Percentiles rank a stretch among this genome's conserved stretches.
Conservation (phyloP, 805 yeast species). For the Sugiyamaella americana region DNA sequence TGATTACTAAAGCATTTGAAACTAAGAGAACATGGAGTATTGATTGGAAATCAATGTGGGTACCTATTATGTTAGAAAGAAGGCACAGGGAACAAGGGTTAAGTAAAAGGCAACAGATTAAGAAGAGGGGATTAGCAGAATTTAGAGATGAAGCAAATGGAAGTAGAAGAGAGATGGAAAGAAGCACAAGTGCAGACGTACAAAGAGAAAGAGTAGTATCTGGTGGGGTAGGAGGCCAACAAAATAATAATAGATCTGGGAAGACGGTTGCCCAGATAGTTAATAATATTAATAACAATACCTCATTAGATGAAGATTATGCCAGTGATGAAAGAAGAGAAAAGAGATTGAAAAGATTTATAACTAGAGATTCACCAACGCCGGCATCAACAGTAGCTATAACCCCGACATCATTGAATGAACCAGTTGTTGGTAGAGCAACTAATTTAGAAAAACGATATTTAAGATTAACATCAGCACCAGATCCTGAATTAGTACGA, state of each 20-base stretch:
- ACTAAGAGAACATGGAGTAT: constrained; percentile 41
- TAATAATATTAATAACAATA: not conserved
- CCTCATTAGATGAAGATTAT: not conserved
- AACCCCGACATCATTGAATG: constrained; percentile 2
- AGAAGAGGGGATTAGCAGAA: not conserved
- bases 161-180: no score
- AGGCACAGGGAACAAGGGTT: constrained; percentile 5
- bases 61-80: constrained; percentile 37
- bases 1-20: constrained; percentile 45
- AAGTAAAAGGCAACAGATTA: not conserved
- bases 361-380: not conserved
- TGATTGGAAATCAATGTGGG: constrained; percentile 47
- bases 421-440: constrained; percentile 55
- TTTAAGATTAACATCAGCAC: constrained; percentile 81
- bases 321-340: not conserved
- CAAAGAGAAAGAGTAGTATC: no score
- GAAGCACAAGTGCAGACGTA: no score
- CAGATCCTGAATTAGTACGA: constrained; percentile 77
- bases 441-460: constrained; percentile 68
- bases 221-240: not conserved
- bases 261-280: not conserved
- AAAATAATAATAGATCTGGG: not conserved
- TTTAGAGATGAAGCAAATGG: not conserved
- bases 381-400: not conserved
- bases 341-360: not conserved